Conservation (phyloP, 139 green algal genomes). For the Tetradesmus lagerheimii region DNA sequence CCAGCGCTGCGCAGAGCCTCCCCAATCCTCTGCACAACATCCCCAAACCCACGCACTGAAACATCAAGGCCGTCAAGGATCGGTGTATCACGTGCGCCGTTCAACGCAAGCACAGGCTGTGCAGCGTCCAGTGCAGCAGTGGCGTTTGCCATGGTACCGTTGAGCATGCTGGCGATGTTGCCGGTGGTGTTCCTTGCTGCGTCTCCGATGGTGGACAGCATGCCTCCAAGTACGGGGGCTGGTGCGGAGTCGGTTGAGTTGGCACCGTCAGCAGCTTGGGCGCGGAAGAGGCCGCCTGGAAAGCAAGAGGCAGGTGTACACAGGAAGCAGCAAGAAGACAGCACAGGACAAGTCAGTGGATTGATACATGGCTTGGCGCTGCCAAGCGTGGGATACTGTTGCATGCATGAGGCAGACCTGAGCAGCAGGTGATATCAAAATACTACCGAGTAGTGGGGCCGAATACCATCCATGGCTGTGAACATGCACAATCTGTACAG, state of each 20-base stretch:
- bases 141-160: not conserved
- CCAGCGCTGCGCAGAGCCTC: not conserved
- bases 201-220: not conserved
- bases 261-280: not conserved
- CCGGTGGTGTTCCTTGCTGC: not conserved
- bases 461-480: no score
- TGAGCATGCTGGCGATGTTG: not conserved
- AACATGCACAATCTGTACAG: no score
- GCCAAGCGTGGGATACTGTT: no score
- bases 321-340: not conserved
- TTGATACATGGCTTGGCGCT: no score
- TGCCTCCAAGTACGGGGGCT: not conserved
- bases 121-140: not conserved
- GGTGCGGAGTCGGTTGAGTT: not conserved
- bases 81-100: not conserved
- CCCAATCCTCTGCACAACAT: not conserved
- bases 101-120: not conserved
- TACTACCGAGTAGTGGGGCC: no score
- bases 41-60: not conserved
- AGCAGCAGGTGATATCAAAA: not conserved
- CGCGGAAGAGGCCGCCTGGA: conserved; percentile 7
- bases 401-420: no score
- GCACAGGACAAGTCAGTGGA: not conserved
- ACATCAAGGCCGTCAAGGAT: not conserved
- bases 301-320: no score